Percentiles rank a stretch among this genome's conserved stretches.
These are phyloP conservation scores for Lyophyllum decastes DNA, from an alignment of 768 basidiomycete species.

Conservation along the genomic window DNA sequence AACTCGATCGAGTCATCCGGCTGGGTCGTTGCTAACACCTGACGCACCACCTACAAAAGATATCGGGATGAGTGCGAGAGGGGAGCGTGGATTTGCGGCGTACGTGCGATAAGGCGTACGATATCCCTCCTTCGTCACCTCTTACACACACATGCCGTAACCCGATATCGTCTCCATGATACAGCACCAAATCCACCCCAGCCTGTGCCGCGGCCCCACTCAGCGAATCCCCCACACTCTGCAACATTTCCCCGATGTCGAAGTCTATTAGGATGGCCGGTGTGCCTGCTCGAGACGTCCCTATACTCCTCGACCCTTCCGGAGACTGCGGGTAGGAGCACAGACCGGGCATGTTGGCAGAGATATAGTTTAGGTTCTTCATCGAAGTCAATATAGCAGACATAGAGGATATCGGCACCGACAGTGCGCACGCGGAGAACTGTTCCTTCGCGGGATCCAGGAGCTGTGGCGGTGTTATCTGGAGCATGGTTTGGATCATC, in stretches of 20 bases:
- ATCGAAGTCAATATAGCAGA: constrained; percentile 88
- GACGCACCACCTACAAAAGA: constrained; percentile 70
- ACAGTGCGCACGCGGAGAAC: constrained; percentile 84
- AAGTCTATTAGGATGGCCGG: constrained; percentile 59
- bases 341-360: constrained; percentile 75
- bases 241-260: constrained; percentile 89
- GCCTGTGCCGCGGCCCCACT: constrained; percentile 81
- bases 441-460: constrained; percentile 94
- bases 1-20: constrained; percentile 84
- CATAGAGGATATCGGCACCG: constrained; percentile 85
- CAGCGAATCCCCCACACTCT: constrained; percentile 85
- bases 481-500: constrained; percentile 88
- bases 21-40: constrained; percentile 70
- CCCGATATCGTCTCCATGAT: constrained; percentile 79
- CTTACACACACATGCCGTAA: constrained; percentile 85
- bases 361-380: constrained; percentile 93
- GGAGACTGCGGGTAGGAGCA: constrained; percentile 24
- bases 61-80: constrained; percentile 16
- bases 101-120: constrained; percentile 84
- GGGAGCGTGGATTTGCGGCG: constrained; percentile 32
- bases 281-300: constrained; percentile 2
- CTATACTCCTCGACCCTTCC: background rate
- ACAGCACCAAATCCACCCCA: constrained; percentile 90
- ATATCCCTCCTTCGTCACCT: constrained; percentile 84
- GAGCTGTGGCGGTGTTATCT: constrained; percentile 86